Percentiles rank a stretch among this genome's conserved stretches.
These are phyloP conservation scores for Carex pumila DNA, from an alignment of 176 grass and related monocot species.

Conservation along the genomic window DNA sequence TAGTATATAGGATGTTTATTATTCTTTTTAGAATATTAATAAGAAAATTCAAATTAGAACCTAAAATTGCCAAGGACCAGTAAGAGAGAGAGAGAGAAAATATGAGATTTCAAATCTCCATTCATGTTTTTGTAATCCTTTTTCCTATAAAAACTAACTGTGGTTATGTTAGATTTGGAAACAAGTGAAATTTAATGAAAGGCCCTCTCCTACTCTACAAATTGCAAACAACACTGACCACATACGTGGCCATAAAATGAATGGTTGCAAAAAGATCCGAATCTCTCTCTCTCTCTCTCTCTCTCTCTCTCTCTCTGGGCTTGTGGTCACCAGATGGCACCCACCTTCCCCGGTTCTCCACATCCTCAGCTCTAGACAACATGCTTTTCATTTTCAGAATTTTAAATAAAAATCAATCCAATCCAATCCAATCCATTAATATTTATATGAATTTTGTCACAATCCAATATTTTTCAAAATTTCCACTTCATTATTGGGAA, in stretches of 20 bases:
- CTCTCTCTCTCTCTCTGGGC: neutral
- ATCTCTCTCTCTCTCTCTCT: neutral
- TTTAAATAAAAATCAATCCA: neutral
- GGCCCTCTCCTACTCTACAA: neutral
- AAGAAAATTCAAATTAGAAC: no score
- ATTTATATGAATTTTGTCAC: neutral
- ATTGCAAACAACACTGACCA: neutral
- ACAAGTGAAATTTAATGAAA: no score
- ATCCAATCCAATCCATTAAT: neutral
- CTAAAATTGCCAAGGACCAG: no score
- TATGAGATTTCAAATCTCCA: no score
- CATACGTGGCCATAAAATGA: conserved; percentile 9
- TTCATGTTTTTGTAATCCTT: no score
- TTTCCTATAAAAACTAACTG: no score
- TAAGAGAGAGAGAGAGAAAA: no score
- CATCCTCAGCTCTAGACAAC: neutral
- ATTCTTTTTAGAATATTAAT: no score
- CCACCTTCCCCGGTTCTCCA: conserved; percentile 22
- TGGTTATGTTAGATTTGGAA: no score
- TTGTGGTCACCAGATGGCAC: neutral
- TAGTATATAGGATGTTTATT: no score
- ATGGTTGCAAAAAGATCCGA: neutral
- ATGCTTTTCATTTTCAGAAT: neutral
- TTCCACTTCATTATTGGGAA: no score
- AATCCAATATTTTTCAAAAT: neutral